These are phyloP conservation scores for Epichloe sylvatica DNA, from an alignment of 2,329 filamentous ascomycete species.

Conservation along the genomic window DNA sequence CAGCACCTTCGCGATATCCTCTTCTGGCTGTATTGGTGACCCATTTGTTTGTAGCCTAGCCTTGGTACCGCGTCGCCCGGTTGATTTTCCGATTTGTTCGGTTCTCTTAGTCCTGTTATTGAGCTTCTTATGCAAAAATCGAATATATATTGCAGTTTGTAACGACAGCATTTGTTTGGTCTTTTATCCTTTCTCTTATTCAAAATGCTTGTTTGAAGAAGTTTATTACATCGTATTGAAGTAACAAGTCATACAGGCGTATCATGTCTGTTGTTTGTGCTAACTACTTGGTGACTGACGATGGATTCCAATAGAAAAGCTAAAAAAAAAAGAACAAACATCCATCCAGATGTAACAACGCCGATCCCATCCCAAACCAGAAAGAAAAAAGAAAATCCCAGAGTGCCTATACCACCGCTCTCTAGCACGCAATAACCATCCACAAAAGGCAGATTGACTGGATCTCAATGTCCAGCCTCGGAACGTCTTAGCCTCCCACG, in stretches of 20 bases:
- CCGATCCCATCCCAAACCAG: not conserved
- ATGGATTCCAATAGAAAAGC: not conserved
- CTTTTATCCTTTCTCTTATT: not conserved
- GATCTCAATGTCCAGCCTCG: not conserved
- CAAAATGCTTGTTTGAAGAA: no score
- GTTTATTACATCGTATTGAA: no score
- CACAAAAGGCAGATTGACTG: not conserved
- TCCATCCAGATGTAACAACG: not conserved
- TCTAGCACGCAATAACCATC: no score
- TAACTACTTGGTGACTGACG: not conserved
- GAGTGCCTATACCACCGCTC: no score
- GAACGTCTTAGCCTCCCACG: not conserved
- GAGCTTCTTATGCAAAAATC: constrained; percentile 52
- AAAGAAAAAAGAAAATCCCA: no score
- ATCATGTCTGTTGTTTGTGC: not conserved
- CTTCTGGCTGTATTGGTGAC: constrained; percentile 16
- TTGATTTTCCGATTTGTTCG: constrained; percentile 27
- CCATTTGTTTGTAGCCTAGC: constrained; percentile 16
- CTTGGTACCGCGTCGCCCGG: constrained; percentile 8
- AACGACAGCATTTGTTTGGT: not conserved
- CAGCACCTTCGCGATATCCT: constrained; percentile 5
- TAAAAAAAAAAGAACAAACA: not conserved
- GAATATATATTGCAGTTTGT: constrained; percentile 24
- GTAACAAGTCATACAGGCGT: no score
- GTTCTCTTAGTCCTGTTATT: constrained; percentile 38